Conservation (phyloP, 768 basidiomycete species). For the Termitomyces titanicus region DNA sequence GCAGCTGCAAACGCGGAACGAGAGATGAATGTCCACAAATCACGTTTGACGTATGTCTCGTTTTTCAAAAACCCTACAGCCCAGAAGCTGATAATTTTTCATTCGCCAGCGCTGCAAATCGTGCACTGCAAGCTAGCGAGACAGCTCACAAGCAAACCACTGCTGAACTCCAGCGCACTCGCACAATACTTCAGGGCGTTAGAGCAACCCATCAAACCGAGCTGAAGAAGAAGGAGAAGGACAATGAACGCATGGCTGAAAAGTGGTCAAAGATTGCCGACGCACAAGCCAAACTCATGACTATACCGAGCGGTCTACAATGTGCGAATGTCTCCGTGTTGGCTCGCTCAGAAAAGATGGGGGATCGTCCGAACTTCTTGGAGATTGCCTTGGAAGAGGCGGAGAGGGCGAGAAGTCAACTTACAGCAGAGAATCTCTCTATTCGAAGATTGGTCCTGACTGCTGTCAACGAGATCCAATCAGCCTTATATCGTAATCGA, state of each 20-base stretch:
- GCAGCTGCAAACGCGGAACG: slow-evolving; percentile 70
- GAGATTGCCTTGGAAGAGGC: slow-evolving; percentile 74
- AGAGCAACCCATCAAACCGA: slow-evolving; percentile 68
- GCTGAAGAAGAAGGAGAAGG: slow-evolving; percentile 78
- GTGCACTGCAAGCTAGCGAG: slow-evolving; percentile 56
- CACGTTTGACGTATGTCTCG: slow-evolving; percentile 62
- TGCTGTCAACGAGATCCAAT: slow-evolving; percentile 63
- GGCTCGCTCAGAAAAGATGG: slow-evolving; percentile 40
- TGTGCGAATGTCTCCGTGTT: slow-evolving; percentile 49
- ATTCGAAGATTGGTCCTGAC: slow-evolving; percentile 59
- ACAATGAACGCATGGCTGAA: slow-evolving; percentile 70
- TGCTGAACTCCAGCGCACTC: slow-evolving; percentile 69
- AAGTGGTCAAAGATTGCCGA: slow-evolving; percentile 73
- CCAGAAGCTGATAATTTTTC: background rate
- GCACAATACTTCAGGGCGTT: slow-evolving; percentile 61
- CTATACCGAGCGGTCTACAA: slow-evolving; percentile 46
- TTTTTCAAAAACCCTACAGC: background rate
- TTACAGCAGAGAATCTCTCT: slow-evolving; percentile 61
- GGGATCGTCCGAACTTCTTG: slow-evolving; percentile 50
- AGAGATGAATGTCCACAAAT: slow-evolving; percentile 72
- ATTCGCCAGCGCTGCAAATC: slow-evolving; percentile 41
- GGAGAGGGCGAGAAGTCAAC: slow-evolving; percentile 57
- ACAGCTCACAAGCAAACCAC: slow-evolving; percentile 67
- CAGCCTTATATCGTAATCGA: slow-evolving; percentile 45
- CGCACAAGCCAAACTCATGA: slow-evolving; percentile 55